Evolutionary conservation across 257 asterid genomes (phyloP).

Genomic region (Solanum etuberosum): DNA sequence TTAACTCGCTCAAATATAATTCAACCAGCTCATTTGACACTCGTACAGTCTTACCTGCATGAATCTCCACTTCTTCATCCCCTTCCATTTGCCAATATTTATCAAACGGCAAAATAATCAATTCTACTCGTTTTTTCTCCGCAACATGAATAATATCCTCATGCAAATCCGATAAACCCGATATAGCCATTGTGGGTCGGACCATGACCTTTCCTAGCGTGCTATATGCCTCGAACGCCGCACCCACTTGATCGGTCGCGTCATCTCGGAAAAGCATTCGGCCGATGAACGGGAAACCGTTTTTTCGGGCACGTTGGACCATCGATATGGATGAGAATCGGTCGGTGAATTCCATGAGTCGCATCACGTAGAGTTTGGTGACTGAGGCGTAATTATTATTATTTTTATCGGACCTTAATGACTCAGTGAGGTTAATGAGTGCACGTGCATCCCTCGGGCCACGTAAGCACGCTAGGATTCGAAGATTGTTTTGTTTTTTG

Average conservation of each 20-base stretch:
- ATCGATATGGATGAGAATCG: slow-evolving; percentile 44
- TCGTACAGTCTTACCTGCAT: not conserved
- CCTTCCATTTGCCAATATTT: slow-evolving; percentile 17
- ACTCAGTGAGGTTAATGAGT: slow-evolving; percentile 27
- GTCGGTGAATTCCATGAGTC: slow-evolving; percentile 41
- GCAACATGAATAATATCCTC: slow-evolving; percentile 28
- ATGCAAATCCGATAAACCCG: slow-evolving; percentile 19
- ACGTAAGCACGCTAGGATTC: slow-evolving; percentile 38
- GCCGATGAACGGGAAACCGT: slow-evolving; percentile 27
- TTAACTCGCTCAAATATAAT: not conserved
- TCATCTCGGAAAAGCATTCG: not conserved
- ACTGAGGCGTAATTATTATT: not conserved
- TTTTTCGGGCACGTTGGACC: slow-evolving; percentile 26
- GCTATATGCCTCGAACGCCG: slow-evolving; percentile 9
- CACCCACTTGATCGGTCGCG: slow-evolving; percentile 5
- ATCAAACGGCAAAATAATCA: slow-evolving; percentile 20
- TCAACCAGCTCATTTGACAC: not conserved
- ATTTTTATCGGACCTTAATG: slow-evolving; percentile 20
- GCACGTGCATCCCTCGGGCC: slow-evolving; percentile 34
- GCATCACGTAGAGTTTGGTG: slow-evolving; percentile 37
- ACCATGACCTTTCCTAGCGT: slow-evolving; percentile 10
- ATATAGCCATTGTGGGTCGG: slow-evolving; percentile 16
- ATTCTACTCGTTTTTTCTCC: slow-evolving; percentile 9
- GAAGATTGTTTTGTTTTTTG: slow-evolving; percentile 11
- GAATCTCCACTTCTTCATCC: slow-evolving; percentile 6